A percentile compares a stretch with the other conserved stretches of the same genome.
Conservation (phyloP, 108 stramenopile genomes). For the Cyclotella choctawhatcheeana region DNA sequence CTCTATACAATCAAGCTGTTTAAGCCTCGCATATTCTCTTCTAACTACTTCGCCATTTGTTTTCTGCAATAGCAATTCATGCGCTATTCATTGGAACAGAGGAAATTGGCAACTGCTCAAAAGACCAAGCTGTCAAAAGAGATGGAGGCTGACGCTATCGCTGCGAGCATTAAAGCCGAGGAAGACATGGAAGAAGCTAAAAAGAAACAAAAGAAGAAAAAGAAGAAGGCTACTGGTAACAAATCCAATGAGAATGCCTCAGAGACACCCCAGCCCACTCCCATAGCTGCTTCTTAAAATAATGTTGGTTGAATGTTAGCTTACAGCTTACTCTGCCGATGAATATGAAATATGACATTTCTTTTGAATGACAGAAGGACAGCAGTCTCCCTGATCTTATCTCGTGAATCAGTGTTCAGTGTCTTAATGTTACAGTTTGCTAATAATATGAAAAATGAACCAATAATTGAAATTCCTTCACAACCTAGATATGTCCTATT, state of each 20-base stretch:
- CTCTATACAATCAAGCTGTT: not conserved
- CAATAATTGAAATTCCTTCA: too few species aligned
- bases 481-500: too few species aligned
- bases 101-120: conserved; percentile 52
- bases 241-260: not conserved
- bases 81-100: conserved; percentile 66
- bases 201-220: conserved; percentile 67
- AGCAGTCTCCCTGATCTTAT: too few species aligned
- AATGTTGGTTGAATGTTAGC: too few species aligned
- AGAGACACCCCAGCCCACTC: too few species aligned
- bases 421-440: too few species aligned
- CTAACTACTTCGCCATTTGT: not conserved
- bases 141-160: conserved; percentile 73
- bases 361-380: too few species aligned
- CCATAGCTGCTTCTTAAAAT: not conserved
- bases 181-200: conserved; percentile 68
- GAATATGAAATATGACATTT: too few species aligned
- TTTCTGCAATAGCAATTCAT: conserved; percentile 52
- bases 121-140: conserved; percentile 59
- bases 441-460: too few species aligned
- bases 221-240: conserved; percentile 26
- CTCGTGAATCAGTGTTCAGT: too few species aligned
- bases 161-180: conserved; percentile 67
- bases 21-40: not conserved
- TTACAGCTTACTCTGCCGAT: too few species aligned